Evolutionary conservation across 345 rosid species (phyloP).

Genomic region (Eucalyptus cloeziana): DNA sequence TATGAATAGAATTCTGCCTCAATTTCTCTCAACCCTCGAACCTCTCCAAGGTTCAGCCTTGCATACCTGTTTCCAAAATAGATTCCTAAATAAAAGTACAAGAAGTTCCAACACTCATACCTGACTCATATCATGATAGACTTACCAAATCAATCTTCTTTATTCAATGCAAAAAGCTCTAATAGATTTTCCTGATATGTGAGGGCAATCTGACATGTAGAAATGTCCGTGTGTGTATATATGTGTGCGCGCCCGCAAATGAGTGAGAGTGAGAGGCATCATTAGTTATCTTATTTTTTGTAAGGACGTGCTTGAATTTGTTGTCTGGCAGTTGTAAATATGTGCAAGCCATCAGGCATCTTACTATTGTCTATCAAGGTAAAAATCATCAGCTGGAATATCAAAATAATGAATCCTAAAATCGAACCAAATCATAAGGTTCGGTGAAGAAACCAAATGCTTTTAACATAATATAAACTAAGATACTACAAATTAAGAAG

Average conservation of each 20-base stretch:
- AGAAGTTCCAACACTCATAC: not conserved
- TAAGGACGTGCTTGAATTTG: not conserved
- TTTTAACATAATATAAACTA: not conserved
- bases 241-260: not conserved
- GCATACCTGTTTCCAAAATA: constrained; percentile 34
- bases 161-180: not conserved
- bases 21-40: constrained; percentile 54
- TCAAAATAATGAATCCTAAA: not conserved
- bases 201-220: not conserved
- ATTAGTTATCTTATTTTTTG: not conserved
- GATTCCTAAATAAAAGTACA: not conserved
- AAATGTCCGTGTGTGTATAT: not conserved
- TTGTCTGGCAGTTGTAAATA: not conserved
- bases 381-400: not conserved
- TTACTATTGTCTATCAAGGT: not conserved
- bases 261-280: not conserved
- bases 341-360: not conserved
- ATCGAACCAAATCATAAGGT: not conserved
- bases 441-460: not conserved
- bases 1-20: constrained; percentile 59
- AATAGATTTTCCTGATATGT: not conserved
- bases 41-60: constrained; percentile 36
- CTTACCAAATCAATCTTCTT: not conserved
- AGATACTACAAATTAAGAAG: not conserved
- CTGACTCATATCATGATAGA: not conserved